Conservation (phyloP, 768 basidiomycete genomes). For the Glaciozyma martinii region DNA sequence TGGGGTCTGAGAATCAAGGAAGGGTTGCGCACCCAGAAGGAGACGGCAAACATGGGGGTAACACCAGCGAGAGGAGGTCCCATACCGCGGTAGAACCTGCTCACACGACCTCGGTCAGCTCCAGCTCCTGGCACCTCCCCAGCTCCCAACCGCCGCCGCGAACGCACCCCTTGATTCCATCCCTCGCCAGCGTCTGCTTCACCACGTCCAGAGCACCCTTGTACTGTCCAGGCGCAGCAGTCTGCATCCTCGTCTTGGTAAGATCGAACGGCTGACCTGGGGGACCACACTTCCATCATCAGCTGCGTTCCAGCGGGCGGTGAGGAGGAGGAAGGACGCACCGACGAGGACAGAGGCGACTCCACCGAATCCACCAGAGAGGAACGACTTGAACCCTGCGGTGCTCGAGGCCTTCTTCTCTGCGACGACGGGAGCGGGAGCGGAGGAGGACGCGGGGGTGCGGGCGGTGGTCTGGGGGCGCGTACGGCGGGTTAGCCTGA, state of each 20-base stretch:
- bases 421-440: not conserved
- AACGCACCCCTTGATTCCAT: constrained; percentile 73
- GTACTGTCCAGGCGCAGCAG: constrained; percentile 77
- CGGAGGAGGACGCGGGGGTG: not conserved
- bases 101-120: not conserved
- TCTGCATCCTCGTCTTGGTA: constrained; percentile 92
- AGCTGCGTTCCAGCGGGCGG: not conserved
- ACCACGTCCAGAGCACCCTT: constrained; percentile 89
- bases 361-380: constrained; percentile 90
- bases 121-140: not conserved
- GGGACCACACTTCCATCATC: not conserved
- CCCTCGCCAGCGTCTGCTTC: constrained; percentile 76
- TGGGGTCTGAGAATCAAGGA: not conserved
- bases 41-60: constrained; percentile 94
- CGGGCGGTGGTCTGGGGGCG: not conserved
- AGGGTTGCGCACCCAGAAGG: constrained; percentile 77
- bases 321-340: constrained; percentile 43
- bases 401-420: constrained; percentile 1
- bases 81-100: constrained; percentile 69
- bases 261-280: constrained; percentile 94
- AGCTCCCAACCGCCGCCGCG: not conserved
- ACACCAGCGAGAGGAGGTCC: constrained; percentile 44
- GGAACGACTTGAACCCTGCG: constrained; percentile 61
- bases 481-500: not conserved
- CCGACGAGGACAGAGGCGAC: constrained; percentile 79